Base-by-base conservation (phyloP, 768 basidiomycete genomes). In the Tulasnella sp. region DNA sequence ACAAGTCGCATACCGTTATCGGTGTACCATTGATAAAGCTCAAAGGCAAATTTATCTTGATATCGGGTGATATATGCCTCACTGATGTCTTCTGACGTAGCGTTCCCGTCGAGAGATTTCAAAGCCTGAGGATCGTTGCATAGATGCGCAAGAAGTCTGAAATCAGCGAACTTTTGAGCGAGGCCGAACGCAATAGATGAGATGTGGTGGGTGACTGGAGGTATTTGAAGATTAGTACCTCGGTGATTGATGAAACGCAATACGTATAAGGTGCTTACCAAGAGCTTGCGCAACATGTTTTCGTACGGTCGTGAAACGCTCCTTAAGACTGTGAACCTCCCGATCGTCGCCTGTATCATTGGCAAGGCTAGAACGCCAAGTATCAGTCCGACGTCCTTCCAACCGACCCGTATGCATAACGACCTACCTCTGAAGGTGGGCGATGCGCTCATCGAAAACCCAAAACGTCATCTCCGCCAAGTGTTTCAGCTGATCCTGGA, bases 21-120 rank as follows among this genome's bases (percentile, higher is more conserved):
- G 66, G 96, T 90, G 79, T 93, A 96, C 91, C 91, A 97, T 77
- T 88, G 86, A 77, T 92, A 95, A n/a, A 97, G 83, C 77, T 93
- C 89, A n/a, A 84, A 87, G 0, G 94, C 90, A 75, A 98, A 98
- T 14, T 87, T 87, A 39, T 93, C 88, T 66, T 89, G 87, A 80
- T 90, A 96, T 76, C 83, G 84, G 62, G 90, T 85, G 72, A 95
- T 86, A 79, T 94, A 97, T 5, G 79, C 78, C 76, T 89, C 85
- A 19, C 94, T 89, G 22, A 88, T 83, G 32, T 80, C 77, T 1
- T 67, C 66, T 12, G 83, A 82, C 76, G 90, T 83, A 1, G 90
- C 88, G 76, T 91, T 92, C 44, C 86, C 81, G 65, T 42, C 66
- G 12, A 70, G 47, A 4, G 42, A 12, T 29, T 70, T 47, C 22